Evolutionary conservation across 78 protist species (phyloP), one percentile per base, ranked within the genome.

Genomic region (Dictyostelium brefeldianum): DNA sequence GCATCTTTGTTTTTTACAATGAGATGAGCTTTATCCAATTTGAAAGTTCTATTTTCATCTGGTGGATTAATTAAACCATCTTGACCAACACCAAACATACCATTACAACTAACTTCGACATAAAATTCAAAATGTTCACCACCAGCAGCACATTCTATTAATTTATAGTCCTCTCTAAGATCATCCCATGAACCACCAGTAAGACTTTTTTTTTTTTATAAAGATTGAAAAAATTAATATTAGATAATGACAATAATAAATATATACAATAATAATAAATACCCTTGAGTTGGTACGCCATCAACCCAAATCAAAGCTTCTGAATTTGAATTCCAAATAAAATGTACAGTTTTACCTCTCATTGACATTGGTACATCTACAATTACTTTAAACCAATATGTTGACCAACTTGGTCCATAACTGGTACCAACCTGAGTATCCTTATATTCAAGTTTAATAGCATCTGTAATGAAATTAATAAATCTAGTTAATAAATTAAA

Each of bases 61-160:
- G 80, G 78, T 48, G 93, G 79, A 29, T 90, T 90, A 41, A 89
- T 89, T 31, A 83, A 41, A 0, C 91, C 89, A 59, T 81, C 89
- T 46, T 57, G 65, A 10, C 94, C 92, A 75, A 84, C 92, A 25
- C 97, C 97, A 77, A 96, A 96, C 96, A 96, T 92, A 25, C 87
- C 95, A 89, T 90, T 91, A 64, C 96, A 91, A 10, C 90, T 89
- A 82, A 95, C 51, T 81, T 95, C 97, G 48, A 95, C 25, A 50
- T 69, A 15, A 27, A 56, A 80, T 14, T 64, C 51, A 20, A 75
- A 51, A 6, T 41, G 17, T 75, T 78, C 90, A 54, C 85, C 91
- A 31, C 96, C 96, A n/a, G 17, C 25, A 5, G 92, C 25, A 27
- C 15, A 9, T 20, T 84, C 82, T 6, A 83, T 10, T 81, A 95